Conservation (phyloP, 257 asterid species). For the Lantana camara region DNA sequence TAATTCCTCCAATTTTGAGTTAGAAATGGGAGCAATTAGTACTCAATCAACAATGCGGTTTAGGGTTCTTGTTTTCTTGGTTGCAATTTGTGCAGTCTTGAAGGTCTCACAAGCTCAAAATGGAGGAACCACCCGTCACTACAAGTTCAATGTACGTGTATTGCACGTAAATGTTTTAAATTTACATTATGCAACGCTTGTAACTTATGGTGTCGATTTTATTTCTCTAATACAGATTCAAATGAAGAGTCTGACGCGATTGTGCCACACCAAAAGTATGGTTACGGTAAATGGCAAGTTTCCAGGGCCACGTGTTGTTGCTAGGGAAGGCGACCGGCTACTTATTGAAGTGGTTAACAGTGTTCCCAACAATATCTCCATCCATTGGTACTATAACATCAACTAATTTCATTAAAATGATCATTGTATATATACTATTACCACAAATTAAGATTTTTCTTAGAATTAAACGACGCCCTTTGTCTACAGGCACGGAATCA, state of each 20-base stretch:
- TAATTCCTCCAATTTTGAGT: neutral
- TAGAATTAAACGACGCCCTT: neutral
- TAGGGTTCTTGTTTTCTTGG: constrained; percentile 11
- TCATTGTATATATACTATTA: too few relatives aligned
- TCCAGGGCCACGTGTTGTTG: constrained; percentile 60
- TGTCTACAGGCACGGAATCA: constrained; percentile 57
- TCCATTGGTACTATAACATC: constrained; percentile 45
- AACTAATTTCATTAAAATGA: too few relatives aligned
- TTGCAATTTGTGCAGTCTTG: constrained; percentile 30
- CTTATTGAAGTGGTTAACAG: constrained; percentile 54
- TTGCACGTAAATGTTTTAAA: too few relatives aligned
- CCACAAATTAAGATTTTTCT: neutral
- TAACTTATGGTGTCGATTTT: neutral
- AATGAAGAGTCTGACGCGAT: constrained; percentile 46
- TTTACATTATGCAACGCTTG: too few relatives aligned
- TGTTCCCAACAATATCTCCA: constrained; percentile 51
- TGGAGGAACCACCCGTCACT: constrained; percentile 39
- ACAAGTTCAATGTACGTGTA: constrained; percentile 45
- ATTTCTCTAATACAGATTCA: constrained; percentile 31
- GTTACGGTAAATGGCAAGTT: constrained; percentile 57
- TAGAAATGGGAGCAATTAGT: constrained; percentile 29
- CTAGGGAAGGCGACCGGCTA: constrained; percentile 62
- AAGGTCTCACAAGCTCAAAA: constrained; percentile 10
- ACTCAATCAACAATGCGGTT: neutral
- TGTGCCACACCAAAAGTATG: constrained; percentile 57